Evolutionary conservation across 2,329 filamentous ascomycete species (phyloP).

Genomic region (Ramularia collo-cygni): DNA sequence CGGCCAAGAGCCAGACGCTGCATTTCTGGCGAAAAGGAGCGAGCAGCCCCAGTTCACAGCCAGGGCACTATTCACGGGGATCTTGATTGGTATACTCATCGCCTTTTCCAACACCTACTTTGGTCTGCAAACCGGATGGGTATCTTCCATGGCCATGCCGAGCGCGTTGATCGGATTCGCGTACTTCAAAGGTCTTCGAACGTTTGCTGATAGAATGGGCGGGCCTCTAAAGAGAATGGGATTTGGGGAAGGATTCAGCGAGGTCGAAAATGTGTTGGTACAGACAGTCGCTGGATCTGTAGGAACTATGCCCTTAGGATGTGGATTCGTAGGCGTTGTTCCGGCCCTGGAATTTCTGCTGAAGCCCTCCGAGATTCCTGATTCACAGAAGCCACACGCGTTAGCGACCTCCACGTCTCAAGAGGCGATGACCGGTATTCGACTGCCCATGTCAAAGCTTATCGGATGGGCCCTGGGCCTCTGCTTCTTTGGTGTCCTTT

Average conservation of each 20-base stretch:
- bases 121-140: constrained; percentile 83
- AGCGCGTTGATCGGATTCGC: constrained; percentile 90
- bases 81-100: constrained; percentile 81
- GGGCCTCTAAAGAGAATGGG: constrained; percentile 18
- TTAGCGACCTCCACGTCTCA: constrained; percentile 5
- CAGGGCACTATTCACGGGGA: constrained; percentile 70
- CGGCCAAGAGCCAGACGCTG: constrained; percentile 24
- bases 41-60: constrained; percentile 62
- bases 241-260: constrained; percentile 62
- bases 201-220: constrained; percentile 55
- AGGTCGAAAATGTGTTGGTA: constrained; percentile 92
- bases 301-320: constrained; percentile 92
- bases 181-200: constrained; percentile 74
- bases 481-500: constrained; percentile 94
- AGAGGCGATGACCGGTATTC: constrained; percentile 21
- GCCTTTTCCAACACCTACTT: constrained; percentile 99
- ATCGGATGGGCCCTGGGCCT: constrained; percentile 87
- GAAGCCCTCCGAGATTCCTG: constrained; percentile 56
- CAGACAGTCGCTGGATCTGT: constrained; percentile 94
- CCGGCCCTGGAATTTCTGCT: constrained; percentile 87
- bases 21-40: constrained; percentile 22
- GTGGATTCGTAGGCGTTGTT: constrained; percentile 91
- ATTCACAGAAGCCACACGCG: constrained; percentile 11
- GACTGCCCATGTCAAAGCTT: constrained; percentile 59
- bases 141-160: constrained; percentile 92